A percentile compares a stretch with the other conserved stretches of the same genome.
These are phyloP conservation scores for Drechslerella coelobrocha DNA, from an alignment of 2,329 filamentous ascomycete genomes.

Conservation along the genomic window DNA sequence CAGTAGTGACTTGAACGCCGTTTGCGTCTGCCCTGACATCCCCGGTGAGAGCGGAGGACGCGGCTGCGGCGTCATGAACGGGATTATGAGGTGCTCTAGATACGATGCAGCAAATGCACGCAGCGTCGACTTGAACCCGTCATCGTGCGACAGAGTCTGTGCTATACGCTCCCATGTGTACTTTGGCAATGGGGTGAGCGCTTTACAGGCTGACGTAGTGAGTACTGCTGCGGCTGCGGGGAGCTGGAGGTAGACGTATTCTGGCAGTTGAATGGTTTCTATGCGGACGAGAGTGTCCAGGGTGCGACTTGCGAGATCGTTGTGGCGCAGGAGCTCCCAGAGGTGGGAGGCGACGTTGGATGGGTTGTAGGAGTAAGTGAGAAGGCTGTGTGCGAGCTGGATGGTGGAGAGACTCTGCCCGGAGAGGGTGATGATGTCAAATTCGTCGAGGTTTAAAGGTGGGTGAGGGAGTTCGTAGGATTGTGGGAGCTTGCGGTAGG, in stretches of 20 bases:
- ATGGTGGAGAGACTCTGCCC: constrained; percentile 27
- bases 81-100: constrained; percentile 36
- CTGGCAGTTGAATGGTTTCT: no score
- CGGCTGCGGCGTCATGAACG: constrained; percentile 36
- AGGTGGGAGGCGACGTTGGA: constrained; percentile 14
- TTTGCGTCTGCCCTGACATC: constrained; percentile 17
- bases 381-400: constrained; percentile 18
- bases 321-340: constrained; percentile 21
- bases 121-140: constrained; percentile 11
- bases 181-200: constrained; percentile 4
- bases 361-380: constrained; percentile 28
- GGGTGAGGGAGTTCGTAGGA: constrained; percentile 13
- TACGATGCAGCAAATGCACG: constrained; percentile 25
- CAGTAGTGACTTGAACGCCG: constrained; percentile 14
- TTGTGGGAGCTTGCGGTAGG: constrained; percentile 24
- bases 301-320: constrained; percentile 5
- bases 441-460: constrained; percentile 19
- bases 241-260: no score
- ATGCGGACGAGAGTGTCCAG: constrained; percentile 18
- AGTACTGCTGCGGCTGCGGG: no score
- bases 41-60: constrained; percentile 26
- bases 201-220: background rate
- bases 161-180: constrained; percentile 33
- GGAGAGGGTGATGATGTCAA: constrained; percentile 17
- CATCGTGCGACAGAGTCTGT: constrained; percentile 17